phyloP scores from a whole-genome alignment of 2,329 filamentous ascomycete genomes.

The Stagonosporopsis cucurbitacearum region DNA sequence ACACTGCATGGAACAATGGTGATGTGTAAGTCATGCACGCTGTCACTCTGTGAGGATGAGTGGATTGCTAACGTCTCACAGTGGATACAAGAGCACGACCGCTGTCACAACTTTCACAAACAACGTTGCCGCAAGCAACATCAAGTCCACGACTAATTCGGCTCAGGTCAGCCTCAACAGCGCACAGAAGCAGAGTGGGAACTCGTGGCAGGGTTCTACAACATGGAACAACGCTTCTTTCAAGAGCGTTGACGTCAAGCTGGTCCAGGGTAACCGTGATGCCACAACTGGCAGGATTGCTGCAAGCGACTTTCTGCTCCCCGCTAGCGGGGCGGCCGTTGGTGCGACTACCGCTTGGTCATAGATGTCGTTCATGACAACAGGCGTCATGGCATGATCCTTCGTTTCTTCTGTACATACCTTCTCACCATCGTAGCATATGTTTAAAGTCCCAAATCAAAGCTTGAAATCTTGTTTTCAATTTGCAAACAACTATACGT shows the following conservation, averaged over 20 bases:
- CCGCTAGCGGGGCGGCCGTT: constrained; percentile 46
- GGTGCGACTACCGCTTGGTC: constrained; percentile 49
- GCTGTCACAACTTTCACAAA: constrained; percentile 46
- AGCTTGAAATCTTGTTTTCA: background rate
- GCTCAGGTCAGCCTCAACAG: constrained; percentile 28
- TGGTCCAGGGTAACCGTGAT: constrained; percentile 50
- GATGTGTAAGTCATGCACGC: constrained; percentile 32
- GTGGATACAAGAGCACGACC: constrained; percentile 49
- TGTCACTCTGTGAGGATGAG: background rate
- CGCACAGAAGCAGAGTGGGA: constrained; percentile 43
- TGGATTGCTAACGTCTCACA: background rate
- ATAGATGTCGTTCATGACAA: background rate
- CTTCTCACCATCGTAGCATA: background rate
- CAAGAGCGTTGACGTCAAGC: constrained; percentile 45
- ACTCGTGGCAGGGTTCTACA: constrained; percentile 52
- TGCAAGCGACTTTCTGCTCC: constrained; percentile 53
- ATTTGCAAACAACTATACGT: background rate
- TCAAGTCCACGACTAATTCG: constrained; percentile 24
- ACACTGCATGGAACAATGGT: constrained; percentile 57
- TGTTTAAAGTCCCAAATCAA: background rate
- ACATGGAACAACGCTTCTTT: constrained; percentile 52
- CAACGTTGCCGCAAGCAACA: constrained; percentile 52
- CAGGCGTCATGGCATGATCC: background rate
- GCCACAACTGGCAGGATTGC: constrained; percentile 49
- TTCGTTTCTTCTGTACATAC: background rate